These are phyloP conservation scores for Didymosphaeria variabile DNA, from an alignment of 2,329 filamentous ascomycete genomes.

Conservation along the genomic window DNA sequence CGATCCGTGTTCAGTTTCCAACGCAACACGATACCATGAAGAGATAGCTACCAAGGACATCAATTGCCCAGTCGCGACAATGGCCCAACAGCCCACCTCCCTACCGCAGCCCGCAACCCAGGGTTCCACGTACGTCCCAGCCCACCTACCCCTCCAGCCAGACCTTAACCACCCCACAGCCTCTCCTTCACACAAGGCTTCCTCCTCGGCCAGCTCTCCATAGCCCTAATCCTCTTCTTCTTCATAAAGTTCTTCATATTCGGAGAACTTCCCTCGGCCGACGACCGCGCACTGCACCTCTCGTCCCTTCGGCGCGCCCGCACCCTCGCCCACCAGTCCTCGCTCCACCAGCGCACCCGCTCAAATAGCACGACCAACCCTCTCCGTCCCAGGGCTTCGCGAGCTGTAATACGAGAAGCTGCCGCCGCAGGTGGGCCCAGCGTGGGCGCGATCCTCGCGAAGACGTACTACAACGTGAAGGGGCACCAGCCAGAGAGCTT, in stretches of 20 bases:
- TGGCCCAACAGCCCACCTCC: slow-evolving; percentile 10
- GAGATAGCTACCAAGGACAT: background rate
- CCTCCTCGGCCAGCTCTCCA: slow-evolving; percentile 89
- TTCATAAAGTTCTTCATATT: slow-evolving; percentile 99
- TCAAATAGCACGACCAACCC: slow-evolving; percentile 45
- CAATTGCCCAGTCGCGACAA: background rate
- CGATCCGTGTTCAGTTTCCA: background rate
- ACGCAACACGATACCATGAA: slow-evolving; percentile 7
- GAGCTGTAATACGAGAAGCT: slow-evolving; percentile 56
- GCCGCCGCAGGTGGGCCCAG: slow-evolving; percentile 70
- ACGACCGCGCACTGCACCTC: slow-evolving; percentile 78
- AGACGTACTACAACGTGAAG: slow-evolving; percentile 97
- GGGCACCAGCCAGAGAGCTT: slow-evolving; percentile 95
- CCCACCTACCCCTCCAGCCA: slow-evolving; percentile 20
- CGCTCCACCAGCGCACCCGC: slow-evolving; percentile 36
- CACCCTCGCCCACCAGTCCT: slow-evolving; percentile 71
- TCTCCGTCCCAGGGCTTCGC: slow-evolving; percentile 49
- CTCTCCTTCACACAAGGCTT: slow-evolving; percentile 94
- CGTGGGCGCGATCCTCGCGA: slow-evolving; percentile 91
- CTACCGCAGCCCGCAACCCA: slow-evolving; percentile 29
- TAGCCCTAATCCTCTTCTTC: slow-evolving; percentile 87
- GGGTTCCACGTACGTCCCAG: slow-evolving; percentile 29
- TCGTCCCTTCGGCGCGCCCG: slow-evolving; percentile 78
- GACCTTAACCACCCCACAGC: slow-evolving; percentile 56
- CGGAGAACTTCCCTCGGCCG: slow-evolving; percentile 86